Conservation (phyloP, 306 rosid genomes). For the Casuarina glauca region DNA sequence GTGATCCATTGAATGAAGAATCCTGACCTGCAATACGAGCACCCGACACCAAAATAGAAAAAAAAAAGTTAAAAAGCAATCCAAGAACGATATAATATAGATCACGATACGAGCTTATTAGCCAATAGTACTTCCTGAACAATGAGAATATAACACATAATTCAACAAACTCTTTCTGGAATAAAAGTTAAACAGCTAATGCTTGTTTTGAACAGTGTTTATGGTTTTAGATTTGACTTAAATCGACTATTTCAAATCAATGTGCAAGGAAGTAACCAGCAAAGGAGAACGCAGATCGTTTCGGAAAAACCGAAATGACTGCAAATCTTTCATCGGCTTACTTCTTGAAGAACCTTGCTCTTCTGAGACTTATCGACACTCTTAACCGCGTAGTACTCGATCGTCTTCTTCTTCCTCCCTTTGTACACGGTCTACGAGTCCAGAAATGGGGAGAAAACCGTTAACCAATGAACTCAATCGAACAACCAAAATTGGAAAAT, state of each 20-base stretch:
- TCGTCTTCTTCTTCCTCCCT: slow-evolving; percentile 97
- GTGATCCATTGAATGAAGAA: slow-evolving; percentile 85
- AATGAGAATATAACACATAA: not conserved
- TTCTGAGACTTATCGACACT: slow-evolving; percentile 92
- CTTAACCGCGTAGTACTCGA: slow-evolving; percentile 89
- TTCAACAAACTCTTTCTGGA: not conserved
- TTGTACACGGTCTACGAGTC: slow-evolving; percentile 77
- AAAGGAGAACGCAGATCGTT: too few relatives aligned
- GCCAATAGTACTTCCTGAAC: not conserved
- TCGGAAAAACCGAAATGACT: not conserved
- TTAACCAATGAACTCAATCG: not conserved
- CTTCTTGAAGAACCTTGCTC: slow-evolving; percentile 93
- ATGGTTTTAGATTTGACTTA: not conserved
- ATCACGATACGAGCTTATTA: not conserved
- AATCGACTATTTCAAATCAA: not conserved
- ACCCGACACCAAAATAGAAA: not conserved
- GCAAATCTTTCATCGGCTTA: slow-evolving; percentile 32
- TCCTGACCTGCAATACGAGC: slow-evolving; percentile 67
- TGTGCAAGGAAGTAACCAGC: not conserved
- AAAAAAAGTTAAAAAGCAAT: not conserved
- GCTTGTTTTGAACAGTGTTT: not conserved
- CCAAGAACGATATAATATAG: not conserved
- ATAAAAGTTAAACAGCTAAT: not conserved
- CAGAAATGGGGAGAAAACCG: slow-evolving; percentile 11
- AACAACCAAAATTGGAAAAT: too few relatives aligned